Percentiles rank a stretch among this genome's conserved stretches.
Evolutionary conservation across 2,329 filamentous ascomycete genomes (phyloP).

Genomic region (Incumbomyces lentus): DNA sequence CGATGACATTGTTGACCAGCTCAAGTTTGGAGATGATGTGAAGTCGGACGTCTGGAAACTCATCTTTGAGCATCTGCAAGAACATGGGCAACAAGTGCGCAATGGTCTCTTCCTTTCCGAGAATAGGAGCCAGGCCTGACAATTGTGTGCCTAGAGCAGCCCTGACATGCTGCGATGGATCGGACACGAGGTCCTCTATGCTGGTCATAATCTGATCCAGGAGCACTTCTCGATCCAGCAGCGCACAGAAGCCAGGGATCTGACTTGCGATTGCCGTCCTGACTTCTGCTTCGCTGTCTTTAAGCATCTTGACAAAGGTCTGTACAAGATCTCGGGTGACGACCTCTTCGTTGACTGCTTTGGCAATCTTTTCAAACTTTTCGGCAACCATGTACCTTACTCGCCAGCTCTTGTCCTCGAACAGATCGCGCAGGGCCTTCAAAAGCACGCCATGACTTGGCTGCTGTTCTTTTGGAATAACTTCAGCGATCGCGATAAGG

Average conservation of each 20-base stretch:
- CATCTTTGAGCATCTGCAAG: constrained; percentile 97
- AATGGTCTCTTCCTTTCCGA: constrained; percentile 98
- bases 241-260: constrained; percentile 88
- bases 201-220: constrained; percentile 95
- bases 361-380: constrained; percentile 97
- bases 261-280: constrained; percentile 94
- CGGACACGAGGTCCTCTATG: constrained; percentile 90
- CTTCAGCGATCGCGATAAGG: constrained; percentile 89
- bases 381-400: constrained; percentile 99
- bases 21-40: constrained; percentile 99
- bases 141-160: constrained; percentile 94
- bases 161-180: constrained; percentile 92
- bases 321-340: constrained; percentile 88
- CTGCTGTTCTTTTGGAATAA: constrained; percentile 96
- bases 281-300: constrained; percentile 96
- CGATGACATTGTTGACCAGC: constrained; percentile 96
- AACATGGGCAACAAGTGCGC: constrained; percentile 97
- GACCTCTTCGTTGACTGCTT: constrained; percentile 95
- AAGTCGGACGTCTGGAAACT: constrained; percentile 93
- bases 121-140: constrained; percentile 87
- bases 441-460: constrained; percentile 88
- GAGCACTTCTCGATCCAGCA: constrained; percentile 78
- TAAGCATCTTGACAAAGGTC: constrained; percentile 92
- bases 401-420: constrained; percentile 99
- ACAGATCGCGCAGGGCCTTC: constrained; percentile 79